Percentiles rank a stretch among this genome's conserved stretches.
phyloP scores from a whole-genome alignment of 2,329 filamentous ascomycete species.

The Neocucurbitaria cava region DNA sequence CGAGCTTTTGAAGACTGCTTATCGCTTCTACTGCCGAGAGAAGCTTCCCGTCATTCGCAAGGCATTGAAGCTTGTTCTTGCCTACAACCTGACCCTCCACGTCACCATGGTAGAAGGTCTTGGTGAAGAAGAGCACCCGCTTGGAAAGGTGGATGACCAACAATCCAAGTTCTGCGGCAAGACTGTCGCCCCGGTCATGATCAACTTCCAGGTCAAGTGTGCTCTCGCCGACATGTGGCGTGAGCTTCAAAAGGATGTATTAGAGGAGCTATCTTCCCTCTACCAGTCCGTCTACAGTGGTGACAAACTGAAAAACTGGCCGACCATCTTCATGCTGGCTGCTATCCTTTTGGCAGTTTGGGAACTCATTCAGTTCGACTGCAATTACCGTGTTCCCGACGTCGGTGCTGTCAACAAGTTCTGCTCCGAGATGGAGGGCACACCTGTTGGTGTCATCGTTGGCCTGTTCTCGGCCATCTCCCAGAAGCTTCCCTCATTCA shows the following conservation, averaged over 20 bases:
- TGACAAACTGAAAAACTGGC: constrained; percentile 98
- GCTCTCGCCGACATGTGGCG: constrained; percentile 98
- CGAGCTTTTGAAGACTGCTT: constrained; percentile 93
- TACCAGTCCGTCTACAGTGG: constrained; percentile 99
- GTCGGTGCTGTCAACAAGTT: constrained; percentile 87
- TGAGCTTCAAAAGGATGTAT: constrained; percentile 92
- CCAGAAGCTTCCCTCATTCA: constrained; percentile 90
- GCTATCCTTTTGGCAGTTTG: constrained; percentile 92
- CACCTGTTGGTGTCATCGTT: constrained; percentile 93
- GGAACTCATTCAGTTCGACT: constrained; percentile 99
- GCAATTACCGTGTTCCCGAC: constrained; percentile 92
- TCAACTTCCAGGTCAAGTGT: constrained; percentile 99
- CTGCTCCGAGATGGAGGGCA: constrained; percentile 95
- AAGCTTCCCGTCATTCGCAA: constrained; percentile 91
- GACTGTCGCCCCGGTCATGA: constrained; percentile 94
- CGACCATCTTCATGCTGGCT: constrained; percentile 96
- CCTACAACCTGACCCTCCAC: constrained; percentile 94
- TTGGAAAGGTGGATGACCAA: constrained; percentile 85
- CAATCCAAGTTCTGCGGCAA: constrained; percentile 88
- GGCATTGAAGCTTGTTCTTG: constrained; percentile 90
- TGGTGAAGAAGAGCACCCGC: constrained; percentile 77
- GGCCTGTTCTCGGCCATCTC: constrained; percentile 98
- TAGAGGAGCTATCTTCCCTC: constrained; percentile 88
- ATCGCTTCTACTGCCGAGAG: constrained; percentile 90
- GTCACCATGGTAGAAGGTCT: constrained; percentile 94